A percentile compares a stretch with the other conserved stretches of the same genome.
Evolutionary conservation across 768 basidiomycete species (phyloP).

Genomic region (Leucocoprinus leucothites): DNA sequence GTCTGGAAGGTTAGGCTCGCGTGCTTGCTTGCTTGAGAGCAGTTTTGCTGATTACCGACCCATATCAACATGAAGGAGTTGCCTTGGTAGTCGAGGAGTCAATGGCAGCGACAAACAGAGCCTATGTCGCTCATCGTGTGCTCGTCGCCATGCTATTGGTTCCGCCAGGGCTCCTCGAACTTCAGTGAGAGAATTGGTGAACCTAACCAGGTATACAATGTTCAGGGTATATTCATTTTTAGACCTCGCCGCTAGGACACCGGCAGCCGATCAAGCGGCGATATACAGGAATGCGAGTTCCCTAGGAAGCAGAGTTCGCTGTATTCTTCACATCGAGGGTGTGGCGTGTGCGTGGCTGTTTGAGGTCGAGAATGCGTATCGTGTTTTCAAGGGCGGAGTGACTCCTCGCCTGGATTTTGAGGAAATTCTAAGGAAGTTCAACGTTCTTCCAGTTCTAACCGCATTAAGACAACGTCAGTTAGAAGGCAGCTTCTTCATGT

Average conservation of each 20-base stretch:
- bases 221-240: constrained; percentile 1
- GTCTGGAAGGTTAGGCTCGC: no score
- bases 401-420: no score
- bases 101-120: no score
- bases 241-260: not conserved
- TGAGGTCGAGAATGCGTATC: no score
- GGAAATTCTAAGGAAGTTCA: no score
- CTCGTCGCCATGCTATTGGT: constrained; percentile 3
- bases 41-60: no score
- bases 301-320: not conserved
- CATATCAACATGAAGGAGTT: no score
- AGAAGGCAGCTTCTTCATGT: not conserved
- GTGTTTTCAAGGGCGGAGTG: no score
- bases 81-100: not conserved
- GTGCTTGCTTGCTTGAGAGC: no score
- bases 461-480: not conserved
- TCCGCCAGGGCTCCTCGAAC: not conserved
- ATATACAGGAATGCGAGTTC: not conserved
- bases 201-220: not conserved
- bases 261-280: not conserved
- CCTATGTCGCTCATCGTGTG: not conserved
- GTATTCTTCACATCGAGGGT: not conserved
- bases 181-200: constrained; percentile 1
- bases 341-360: not conserved
- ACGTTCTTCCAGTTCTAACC: no score